phyloP scores from a whole-genome alignment of 441 rosid species.

The Mallotus repandus region DNA sequence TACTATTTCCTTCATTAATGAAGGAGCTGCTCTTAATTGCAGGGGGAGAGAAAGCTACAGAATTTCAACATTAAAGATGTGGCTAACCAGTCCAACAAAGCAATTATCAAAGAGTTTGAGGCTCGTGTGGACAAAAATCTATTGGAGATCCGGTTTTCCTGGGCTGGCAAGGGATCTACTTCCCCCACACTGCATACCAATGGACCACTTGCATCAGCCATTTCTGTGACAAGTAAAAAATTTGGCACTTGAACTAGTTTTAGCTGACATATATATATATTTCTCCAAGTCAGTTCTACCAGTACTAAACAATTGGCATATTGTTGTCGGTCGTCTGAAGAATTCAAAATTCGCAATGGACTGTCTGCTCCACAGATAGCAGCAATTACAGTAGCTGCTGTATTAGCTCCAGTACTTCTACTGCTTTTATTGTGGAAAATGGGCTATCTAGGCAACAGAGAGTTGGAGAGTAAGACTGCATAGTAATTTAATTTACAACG shows the following conservation, averaged over 20 bases:
- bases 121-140: neutral
- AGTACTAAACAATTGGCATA: too few species aligned
- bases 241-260: too few species aligned
- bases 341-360: too few species aligned
- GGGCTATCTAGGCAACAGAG: neutral
- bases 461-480: neutral
- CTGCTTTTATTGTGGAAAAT: constrained; percentile 10
- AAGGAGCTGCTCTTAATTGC: neutral
- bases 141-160: constrained; percentile 26
- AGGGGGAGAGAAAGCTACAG: constrained; percentile 12
- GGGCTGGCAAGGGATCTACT: constrained; percentile 19
- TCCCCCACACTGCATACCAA: neutral
- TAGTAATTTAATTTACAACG: too few species aligned
- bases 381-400: constrained; percentile 16
- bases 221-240: constrained; percentile 28
- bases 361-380: constrained; percentile 16
- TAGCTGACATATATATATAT: too few species aligned
- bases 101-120: too few species aligned
- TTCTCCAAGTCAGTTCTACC: too few species aligned
- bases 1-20: too few species aligned
- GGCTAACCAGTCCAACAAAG: too few species aligned
- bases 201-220: constrained; percentile 34
- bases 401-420: constrained; percentile 9
- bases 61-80: constrained; percentile 26
- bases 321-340: too few species aligned